These are phyloP conservation scores for Nitzschia inconspicua DNA, from an alignment of 108 stramenopile genomes.

Conservation along the genomic window DNA sequence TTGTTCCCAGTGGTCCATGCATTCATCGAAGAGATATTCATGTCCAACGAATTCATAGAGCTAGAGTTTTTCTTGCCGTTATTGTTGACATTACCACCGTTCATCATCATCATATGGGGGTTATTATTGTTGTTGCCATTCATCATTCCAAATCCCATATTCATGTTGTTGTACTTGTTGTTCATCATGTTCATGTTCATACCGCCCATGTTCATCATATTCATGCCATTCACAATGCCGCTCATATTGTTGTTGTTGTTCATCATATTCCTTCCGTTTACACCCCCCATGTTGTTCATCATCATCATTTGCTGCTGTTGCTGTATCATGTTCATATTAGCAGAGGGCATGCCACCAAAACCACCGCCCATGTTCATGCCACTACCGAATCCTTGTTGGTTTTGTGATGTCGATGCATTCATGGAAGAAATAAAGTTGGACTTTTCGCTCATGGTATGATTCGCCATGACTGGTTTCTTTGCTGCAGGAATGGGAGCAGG, in stretches of 20 bases:
- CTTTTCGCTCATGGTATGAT: conserved; percentile 1
- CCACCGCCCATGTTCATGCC: background rate
- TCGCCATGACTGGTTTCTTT: conserved; percentile 44
- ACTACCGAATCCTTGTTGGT: background rate
- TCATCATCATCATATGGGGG: conserved; percentile 13
- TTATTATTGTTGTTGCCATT: conserved; percentile 18
- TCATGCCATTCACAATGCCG: conserved; percentile 31
- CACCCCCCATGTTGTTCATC: conserved; percentile 31
- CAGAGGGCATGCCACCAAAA: conserved; percentile 14
- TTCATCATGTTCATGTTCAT: conserved; percentile 24
- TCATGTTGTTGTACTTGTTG: conserved; percentile 22
- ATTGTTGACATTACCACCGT: background rate
- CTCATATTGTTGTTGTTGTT: conserved; percentile 25
- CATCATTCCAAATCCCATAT: conserved; percentile 32
- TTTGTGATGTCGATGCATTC: conserved; percentile 13
- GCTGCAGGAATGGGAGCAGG: conserved; percentile 7
- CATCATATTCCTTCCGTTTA: conserved; percentile 16
- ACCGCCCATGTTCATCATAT: conserved; percentile 11
- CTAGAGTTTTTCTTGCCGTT: background rate
- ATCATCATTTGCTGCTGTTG: conserved; percentile 22
- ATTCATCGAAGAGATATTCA: conserved; percentile 25
- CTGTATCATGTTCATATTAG: conserved; percentile 17
- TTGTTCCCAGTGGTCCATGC: conserved; percentile 28
- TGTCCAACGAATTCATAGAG: conserved; percentile 29
- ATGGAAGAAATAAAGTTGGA: conserved; percentile 24